Percentiles rank a stretch among this genome's conserved stretches.
Conservation (phyloP, 805 yeast genomes). For the Metschnikowia rubicola region DNA sequence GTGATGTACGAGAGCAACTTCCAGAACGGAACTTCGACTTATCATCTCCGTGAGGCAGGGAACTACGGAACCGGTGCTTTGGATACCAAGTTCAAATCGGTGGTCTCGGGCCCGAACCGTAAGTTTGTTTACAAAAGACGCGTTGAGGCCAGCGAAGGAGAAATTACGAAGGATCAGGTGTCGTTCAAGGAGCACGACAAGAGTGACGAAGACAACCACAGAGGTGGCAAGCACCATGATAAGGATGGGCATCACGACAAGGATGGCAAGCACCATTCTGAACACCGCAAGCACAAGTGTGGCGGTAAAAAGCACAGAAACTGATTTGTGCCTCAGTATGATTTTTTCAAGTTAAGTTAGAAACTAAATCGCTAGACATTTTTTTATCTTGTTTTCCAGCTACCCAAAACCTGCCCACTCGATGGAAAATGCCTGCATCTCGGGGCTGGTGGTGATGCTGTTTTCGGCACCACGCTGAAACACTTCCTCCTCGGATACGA, state of each 20-base stretch:
- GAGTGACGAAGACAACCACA: background rate
- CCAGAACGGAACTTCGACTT: slow-evolving; percentile 47
- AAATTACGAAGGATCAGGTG: slow-evolving; percentile 17
- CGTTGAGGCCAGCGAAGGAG: slow-evolving; percentile 34
- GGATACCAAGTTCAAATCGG: slow-evolving; percentile 27
- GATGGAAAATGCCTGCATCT: slow-evolving; percentile 55
- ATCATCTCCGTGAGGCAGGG: slow-evolving; percentile 41
- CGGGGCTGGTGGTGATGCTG: slow-evolving; percentile 3
- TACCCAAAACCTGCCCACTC: slow-evolving; percentile 97
- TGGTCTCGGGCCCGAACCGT: slow-evolving; percentile 18
- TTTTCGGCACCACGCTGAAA: no score
- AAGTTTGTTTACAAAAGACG: slow-evolving; percentile 25
- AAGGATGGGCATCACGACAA: background rate
- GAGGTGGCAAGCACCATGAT: background rate
- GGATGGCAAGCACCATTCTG: background rate
- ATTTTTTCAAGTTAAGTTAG: background rate
- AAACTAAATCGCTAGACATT: background rate
- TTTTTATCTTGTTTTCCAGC: background rate
- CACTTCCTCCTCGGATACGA: slow-evolving; percentile 26
- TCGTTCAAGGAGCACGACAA: slow-evolving; percentile 1
- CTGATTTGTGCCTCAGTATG: background rate
- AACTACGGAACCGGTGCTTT: slow-evolving; percentile 44
- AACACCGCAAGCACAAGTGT: background rate
- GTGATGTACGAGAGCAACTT: slow-evolving; percentile 23
- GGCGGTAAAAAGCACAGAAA: background rate